A percentile compares a stretch with the other conserved stretches of the same genome.
phyloP scores from a whole-genome alignment of 345 rosid species.

The Melaleuca quinquenervia region DNA sequence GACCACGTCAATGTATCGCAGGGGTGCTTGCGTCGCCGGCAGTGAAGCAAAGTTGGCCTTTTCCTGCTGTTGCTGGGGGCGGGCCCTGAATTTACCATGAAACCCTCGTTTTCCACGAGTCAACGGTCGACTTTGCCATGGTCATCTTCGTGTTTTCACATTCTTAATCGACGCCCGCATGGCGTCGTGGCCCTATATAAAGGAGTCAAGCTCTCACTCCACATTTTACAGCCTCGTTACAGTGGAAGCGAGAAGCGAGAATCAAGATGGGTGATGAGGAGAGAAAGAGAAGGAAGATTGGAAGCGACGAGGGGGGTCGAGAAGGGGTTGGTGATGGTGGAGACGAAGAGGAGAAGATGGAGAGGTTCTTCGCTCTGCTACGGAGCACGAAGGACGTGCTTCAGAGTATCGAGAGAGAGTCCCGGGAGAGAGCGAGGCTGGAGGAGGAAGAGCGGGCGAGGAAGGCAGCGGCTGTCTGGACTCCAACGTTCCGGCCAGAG shows the following conservation, averaged over 20 bases:
- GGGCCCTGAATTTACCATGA: background rate
- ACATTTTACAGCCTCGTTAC: background rate
- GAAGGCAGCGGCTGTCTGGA: slow-evolving; percentile 3
- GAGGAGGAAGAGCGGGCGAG: background rate
- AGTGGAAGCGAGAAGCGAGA: background rate
- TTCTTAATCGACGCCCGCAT: background rate
- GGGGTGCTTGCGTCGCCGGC: background rate
- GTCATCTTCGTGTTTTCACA: background rate
- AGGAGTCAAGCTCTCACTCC: background rate
- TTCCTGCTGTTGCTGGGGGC: background rate
- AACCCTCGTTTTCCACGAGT: background rate
- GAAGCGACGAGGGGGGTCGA: slow-evolving; percentile 7
- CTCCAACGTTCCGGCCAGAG: slow-evolving; percentile 9
- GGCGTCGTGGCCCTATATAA: background rate
- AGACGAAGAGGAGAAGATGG: slow-evolving; percentile 15
- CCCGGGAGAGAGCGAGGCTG: background rate
- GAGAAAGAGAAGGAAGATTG: background rate
- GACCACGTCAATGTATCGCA: background rate
- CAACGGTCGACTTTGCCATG: background rate
- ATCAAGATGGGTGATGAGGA: background rate
- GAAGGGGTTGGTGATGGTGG: background rate
- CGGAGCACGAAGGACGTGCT: slow-evolving; percentile 12
- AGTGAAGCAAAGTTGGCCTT: background rate
- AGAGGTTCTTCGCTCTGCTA: slow-evolving; percentile 20
- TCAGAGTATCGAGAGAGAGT: background rate